Evolutionary conservation across 1,284 basidiomycete genomes (phyloP), one percentile per base, ranked within the genome.

Genomic region (Volvariella surrecta): DNA sequence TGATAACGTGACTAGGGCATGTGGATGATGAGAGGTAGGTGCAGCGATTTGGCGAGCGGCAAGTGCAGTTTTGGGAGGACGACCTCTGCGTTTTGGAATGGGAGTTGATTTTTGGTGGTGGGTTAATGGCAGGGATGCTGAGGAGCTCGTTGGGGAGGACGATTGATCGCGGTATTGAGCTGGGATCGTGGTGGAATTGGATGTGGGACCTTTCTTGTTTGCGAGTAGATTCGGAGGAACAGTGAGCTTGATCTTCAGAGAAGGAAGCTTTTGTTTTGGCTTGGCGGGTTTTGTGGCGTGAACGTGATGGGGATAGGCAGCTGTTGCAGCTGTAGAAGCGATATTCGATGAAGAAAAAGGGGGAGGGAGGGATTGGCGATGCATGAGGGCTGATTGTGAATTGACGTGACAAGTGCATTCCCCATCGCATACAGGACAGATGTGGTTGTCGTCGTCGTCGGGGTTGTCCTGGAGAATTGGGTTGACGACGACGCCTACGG

Each of bases 391-490:
- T n/a, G 56, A 49, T 50, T 55, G 44, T 50, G 47, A 46, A 45
- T 59, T 54, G 58, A 58, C 60, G 60, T 62, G 61, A 68, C 85
- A 89, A 30, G 82, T 87, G 67, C 85, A 89, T 56, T 85, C 79
- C 57, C 81, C 80, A 71, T 87, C 85, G 82, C 85, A 89, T 51
- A 88, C 82, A 15, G 82, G 83, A 61, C 85, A 89, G 49, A 88
- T 85, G 60, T 86, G 79, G 76, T 77, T 73, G 70, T 87, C 82
- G 59, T 84, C 80, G 66, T 77, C 74, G 62, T 74, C 72, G 61
- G 68, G 66, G n/a, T 6, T 19, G 53, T 48, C 55, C 39, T 50
- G 57, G 49, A 55, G 53, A 51, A 58, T 57, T 57, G 51, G 45
- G 46, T 39, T 53, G 50, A 49, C 52, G 61, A 53, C 56, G 59